These are phyloP conservation scores for Pseudopithomyces chartarum DNA, from an alignment of 2,329 filamentous ascomycete species.

Conservation along the genomic window DNA sequence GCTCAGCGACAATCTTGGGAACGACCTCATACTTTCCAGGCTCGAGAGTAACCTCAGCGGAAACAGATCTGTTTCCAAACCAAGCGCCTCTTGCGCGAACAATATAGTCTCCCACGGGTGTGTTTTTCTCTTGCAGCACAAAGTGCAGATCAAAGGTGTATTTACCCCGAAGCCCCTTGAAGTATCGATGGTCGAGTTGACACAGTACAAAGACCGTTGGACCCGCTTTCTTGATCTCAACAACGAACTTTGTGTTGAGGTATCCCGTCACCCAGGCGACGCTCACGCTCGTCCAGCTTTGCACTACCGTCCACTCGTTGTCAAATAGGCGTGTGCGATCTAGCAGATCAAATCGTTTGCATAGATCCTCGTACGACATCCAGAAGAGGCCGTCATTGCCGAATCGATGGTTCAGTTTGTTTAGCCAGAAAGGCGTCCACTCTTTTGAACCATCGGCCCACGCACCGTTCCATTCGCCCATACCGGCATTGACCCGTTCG, in stretches of 20 bases:
- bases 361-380: constrained; percentile 64
- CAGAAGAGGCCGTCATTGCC: constrained; percentile 74
- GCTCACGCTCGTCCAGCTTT: constrained; percentile 63
- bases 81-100: constrained; percentile 56
- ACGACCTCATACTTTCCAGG: constrained; percentile 75
- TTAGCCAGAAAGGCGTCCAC: constrained; percentile 80
- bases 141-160: constrained; percentile 64
- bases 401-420: constrained; percentile 72
- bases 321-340: constrained; percentile 66
- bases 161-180: constrained; percentile 60
- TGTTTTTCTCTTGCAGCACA: constrained; percentile 58
- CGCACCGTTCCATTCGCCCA: constrained; percentile 73
- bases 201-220: constrained; percentile 64
- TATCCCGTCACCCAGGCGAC: constrained; percentile 66
- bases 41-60: constrained; percentile 74
- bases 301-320: constrained; percentile 62
- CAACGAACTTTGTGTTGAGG: constrained; percentile 63
- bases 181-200: constrained; percentile 64
- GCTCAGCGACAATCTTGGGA: constrained; percentile 71
- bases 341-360: constrained; percentile 61
- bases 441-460: constrained; percentile 83
- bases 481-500: constrained; percentile 50
- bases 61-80: constrained; percentile 72
- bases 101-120: constrained; percentile 56
- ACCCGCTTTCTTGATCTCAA: constrained; percentile 57